A percentile compares a stretch with the other conserved stretches of the same genome.
phyloP scores from a whole-genome alignment of 2,329 filamentous ascomycete genomes.

The Colletotrichum siamense region DNA sequence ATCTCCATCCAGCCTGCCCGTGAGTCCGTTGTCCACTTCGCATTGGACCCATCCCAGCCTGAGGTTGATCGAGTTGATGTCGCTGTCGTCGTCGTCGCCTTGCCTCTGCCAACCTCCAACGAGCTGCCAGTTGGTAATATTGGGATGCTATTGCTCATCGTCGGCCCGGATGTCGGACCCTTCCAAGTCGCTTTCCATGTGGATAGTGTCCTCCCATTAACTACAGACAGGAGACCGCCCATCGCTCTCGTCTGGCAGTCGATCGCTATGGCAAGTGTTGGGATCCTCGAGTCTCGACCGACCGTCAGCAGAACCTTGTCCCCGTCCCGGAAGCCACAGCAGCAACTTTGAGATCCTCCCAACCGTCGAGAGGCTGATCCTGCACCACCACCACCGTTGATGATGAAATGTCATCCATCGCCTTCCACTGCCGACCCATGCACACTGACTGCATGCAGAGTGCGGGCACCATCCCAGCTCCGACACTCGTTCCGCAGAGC shows the following conservation, averaged over 20 bases:
- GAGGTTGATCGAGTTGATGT: background rate
- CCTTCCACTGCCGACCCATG: slow-evolving; percentile 11
- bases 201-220: background rate
- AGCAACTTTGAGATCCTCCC: background rate
- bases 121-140: background rate
- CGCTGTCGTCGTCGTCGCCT: background rate
- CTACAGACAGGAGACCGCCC: background rate
- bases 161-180: background rate
- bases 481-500: background rate
- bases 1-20: background rate
- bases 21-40: background rate
- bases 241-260: background rate
- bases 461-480: background rate
- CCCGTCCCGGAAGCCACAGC: background rate
- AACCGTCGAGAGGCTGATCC: background rate
- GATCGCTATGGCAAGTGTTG: background rate
- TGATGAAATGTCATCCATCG: background rate
- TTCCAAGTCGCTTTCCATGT: background rate
- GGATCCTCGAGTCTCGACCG: background rate
- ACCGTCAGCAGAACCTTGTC: background rate
- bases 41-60: slow-evolving; percentile 2
- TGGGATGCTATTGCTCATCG: background rate
- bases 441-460: background rate
- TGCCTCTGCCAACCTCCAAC: background rate
- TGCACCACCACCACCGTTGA: background rate